Percentiles rank a stretch among this genome's conserved stretches.
Conservation (phyloP, 23 red algal genomes). For the Gracilariopsis chorda region DNA sequence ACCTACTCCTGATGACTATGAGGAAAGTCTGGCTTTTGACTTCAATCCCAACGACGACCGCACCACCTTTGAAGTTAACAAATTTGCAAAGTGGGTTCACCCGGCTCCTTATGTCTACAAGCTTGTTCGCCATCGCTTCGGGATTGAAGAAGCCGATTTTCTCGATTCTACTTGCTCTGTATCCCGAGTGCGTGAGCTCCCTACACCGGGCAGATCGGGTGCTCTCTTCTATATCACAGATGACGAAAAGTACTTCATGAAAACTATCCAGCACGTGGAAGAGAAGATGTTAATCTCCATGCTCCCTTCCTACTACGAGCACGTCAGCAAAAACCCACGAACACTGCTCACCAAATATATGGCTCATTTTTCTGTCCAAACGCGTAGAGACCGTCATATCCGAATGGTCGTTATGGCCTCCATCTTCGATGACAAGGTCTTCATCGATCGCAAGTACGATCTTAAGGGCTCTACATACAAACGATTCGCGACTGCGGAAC, state of each 20-base stretch:
- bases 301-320: conserved; percentile 72
- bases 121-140: conserved; percentile 61
- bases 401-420: conserved; percentile 87
- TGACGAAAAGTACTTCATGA: conserved; percentile 90
- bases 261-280: conserved; percentile 80
- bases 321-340: conserved; percentile 57
- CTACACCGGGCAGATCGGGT: conserved; percentile 76
- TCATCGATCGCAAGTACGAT: conserved; percentile 91
- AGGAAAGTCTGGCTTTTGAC: conserved; percentile 69
- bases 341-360: conserved; percentile 84
- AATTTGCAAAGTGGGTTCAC: conserved; percentile 65
- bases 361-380: conserved; percentile 84
- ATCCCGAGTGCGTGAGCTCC: conserved; percentile 72
- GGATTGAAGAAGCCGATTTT: conserved; percentile 78
- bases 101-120: conserved; percentile 79
- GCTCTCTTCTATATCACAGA: conserved; percentile 92
- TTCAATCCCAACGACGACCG: conserved; percentile 64
- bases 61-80: conserved; percentile 35
- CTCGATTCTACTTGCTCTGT: conserved; percentile 67
- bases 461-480: conserved; percentile 77
- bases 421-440: conserved; percentile 67
- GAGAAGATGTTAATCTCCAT: conserved; percentile 56
- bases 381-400: conserved; percentile 73
- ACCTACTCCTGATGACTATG: conserved; percentile 47
- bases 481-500: conserved; percentile 52